These are phyloP conservation scores for Bretschneidera sinensis DNA, from an alignment of 345 rosid genomes.

Conservation along the genomic window DNA sequence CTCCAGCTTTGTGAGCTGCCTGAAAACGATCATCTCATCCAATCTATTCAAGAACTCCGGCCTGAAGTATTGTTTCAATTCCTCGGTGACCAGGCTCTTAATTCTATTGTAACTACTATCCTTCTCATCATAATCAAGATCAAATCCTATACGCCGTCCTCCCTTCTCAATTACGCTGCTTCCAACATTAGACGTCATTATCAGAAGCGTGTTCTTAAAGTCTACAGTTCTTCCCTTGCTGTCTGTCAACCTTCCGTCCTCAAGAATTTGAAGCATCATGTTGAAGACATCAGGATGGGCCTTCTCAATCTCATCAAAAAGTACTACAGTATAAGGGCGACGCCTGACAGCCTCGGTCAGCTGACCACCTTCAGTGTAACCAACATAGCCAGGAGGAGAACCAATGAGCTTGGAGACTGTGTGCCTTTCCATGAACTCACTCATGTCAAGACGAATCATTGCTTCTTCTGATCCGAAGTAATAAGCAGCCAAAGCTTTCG, in stretches of 20 bases:
- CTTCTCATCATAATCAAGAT: conserved; percentile 84
- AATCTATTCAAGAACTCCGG: conserved; percentile 94
- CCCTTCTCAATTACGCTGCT: conserved; percentile 97
- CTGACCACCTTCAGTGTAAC: conserved; percentile 98
- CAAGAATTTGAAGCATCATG: conserved; percentile 99
- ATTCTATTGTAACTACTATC: conserved; percentile 90
- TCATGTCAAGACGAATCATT: conserved; percentile 97
- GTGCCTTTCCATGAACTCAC: conserved; percentile 99
- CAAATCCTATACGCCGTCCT: conserved; percentile 83
- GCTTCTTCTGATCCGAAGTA: conserved; percentile 98
- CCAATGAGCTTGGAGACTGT: conserved; percentile 97
- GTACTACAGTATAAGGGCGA: conserved; percentile 85
- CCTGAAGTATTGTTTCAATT: conserved; percentile 83
- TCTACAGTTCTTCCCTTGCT: conserved; percentile 99
- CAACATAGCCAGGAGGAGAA: conserved; percentile 98
- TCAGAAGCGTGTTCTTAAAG: conserved; percentile 93
- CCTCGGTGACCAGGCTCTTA: conserved; percentile 91
- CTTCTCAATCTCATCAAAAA: conserved; percentile 95
- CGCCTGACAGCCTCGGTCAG: conserved; percentile 95
- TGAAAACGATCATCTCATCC: conserved; percentile 97
- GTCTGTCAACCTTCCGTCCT: conserved; percentile 95
- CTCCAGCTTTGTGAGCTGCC: conserved; percentile 84
- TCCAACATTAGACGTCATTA: conserved; percentile 97
- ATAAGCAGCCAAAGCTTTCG: conserved; percentile 91
- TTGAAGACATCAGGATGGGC: conserved; percentile 99